These are phyloP conservation scores for Fraxinus dipetala DNA, from an alignment of 305 asterid genomes.

Conservation along the genomic window DNA sequence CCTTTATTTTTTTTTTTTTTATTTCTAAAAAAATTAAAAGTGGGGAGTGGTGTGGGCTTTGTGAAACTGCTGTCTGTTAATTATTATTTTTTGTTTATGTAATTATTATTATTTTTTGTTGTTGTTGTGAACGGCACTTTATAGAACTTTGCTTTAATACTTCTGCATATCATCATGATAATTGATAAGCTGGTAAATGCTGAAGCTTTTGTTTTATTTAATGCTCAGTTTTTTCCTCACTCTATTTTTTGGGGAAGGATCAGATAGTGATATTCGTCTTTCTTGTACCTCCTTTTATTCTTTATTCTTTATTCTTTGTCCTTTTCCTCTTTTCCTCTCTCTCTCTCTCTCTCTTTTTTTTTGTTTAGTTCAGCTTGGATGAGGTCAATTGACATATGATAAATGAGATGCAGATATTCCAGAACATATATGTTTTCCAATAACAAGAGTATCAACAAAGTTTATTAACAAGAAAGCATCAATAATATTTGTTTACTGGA, in stretches of 20 bases:
- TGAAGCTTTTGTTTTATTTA: background rate
- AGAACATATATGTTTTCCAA: background rate
- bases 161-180: background rate
- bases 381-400: background rate
- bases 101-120: background rate
- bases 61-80: conserved; percentile 4
- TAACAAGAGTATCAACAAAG: background rate
- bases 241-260: conserved; percentile 19
- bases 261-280: background rate
- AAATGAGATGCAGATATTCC: background rate
- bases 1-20: background rate
- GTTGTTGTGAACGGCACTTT: background rate
- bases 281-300: background rate
- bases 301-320: background rate
- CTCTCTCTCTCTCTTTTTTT: too few relatives aligned
- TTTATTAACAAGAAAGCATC: background rate
- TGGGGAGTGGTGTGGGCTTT: background rate
- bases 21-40: background rate
- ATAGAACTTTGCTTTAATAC: conserved; percentile 8
- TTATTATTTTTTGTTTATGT: background rate
- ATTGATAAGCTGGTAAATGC: conserved; percentile 4
- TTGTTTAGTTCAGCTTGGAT: background rate
- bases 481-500: background rate
- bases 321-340: background rate
- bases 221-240: background rate